Evolutionary conservation across 1,284 basidiomycete genomes (phyloP), one percentile per base, ranked within the genome.

Genomic region (Ceratobasidium sp.): DNA sequence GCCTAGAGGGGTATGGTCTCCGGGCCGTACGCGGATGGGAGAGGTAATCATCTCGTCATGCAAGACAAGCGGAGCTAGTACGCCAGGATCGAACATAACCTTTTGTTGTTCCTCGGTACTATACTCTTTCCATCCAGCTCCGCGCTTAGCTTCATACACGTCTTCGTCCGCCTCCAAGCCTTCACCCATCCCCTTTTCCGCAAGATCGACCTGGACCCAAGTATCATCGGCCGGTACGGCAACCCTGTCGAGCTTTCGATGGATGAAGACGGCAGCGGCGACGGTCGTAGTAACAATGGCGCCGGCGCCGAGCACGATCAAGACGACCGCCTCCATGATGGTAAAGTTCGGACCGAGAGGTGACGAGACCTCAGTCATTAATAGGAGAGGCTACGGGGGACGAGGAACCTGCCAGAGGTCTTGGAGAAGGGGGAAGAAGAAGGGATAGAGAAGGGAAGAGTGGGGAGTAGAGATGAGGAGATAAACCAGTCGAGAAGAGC

Each of bases 261-360:
- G 60, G 6, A 75, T n/a, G 9, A 75, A 28, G 23, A 75, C 3
- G n/a, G 51, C 55, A 23, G 58, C 72, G 46, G 61, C 72, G 39
- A 75, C 72, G 18, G 46, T 58, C n/a, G 61, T 64, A 9, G 72
- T 64, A n/a, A 75, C 60, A 64, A 75, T 64, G 72, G 72, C 72
- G 72, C 72, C 72, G 13, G 72, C 72, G 55, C 72, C 72, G 26
- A 75, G 28, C 9, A 46, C 61, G 55, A 66, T 55, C 28, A 75
- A 3, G 18, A 1, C 72, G 28, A 51, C 60, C 15, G 49, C 40
- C 18, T 51, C 42, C 72, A 75, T 75, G 23, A 7, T 23, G 18
- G 61, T 68, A 40, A 58, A 53, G 26, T 33, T 75, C 18, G n/a
- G 12, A 64, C 26, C 56, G 42, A 73, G 44, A 10, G 44, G 10